These are phyloP conservation scores for Imleria badia DNA, from an alignment of 768 basidiomycete species.

Conservation along the genomic window DNA sequence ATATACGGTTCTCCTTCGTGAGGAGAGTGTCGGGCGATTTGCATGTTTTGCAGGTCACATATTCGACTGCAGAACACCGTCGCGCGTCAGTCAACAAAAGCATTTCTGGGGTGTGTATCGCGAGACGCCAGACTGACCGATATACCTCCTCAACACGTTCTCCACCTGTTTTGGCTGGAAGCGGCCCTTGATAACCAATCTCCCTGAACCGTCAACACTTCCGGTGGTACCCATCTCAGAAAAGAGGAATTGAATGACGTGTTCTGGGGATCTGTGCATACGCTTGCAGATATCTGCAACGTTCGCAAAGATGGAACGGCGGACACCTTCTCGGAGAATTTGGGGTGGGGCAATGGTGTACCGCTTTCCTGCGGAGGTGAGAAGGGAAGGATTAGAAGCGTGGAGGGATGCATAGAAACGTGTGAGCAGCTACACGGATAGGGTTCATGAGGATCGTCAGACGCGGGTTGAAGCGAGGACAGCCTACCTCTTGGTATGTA, in stretches of 20 bases:
- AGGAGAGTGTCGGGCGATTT: conserved; percentile 97
- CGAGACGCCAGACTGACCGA: conserved; percentile 56
- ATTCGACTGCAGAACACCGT: conserved; percentile 65
- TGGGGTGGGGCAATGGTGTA: conserved; percentile 97
- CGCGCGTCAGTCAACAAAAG: not conserved
- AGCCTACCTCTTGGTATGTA: conserved; percentile 84
- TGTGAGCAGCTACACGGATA: conserved; percentile 66
- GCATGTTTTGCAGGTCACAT: conserved; percentile 99
- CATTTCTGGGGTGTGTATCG: not conserved
- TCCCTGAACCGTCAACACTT: conserved; percentile 86
- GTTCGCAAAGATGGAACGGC: conserved; percentile 96
- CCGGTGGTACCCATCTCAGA: conserved; percentile 99
- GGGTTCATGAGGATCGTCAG: not conserved
- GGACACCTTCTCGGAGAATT: conserved; percentile 93
- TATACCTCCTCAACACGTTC: conserved; percentile 94
- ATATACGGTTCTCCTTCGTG: conserved; percentile 97
- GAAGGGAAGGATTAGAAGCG: conserved; percentile 89
- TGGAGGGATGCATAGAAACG: conserved; percentile 92
- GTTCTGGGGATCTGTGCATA: conserved; percentile 98
- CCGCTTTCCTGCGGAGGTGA: conserved; percentile 82
- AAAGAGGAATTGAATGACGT: conserved; percentile 96
- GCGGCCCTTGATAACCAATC: conserved; percentile 94
- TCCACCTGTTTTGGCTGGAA: conserved; percentile 99
- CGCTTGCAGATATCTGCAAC: conserved; percentile 96
- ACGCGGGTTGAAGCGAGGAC: not conserved